Percentiles rank a stretch among this genome's conserved stretches.
Evolutionary conservation across 306 rosid genomes (phyloP).

Genomic region (Cucurbita ficifolia): DNA sequence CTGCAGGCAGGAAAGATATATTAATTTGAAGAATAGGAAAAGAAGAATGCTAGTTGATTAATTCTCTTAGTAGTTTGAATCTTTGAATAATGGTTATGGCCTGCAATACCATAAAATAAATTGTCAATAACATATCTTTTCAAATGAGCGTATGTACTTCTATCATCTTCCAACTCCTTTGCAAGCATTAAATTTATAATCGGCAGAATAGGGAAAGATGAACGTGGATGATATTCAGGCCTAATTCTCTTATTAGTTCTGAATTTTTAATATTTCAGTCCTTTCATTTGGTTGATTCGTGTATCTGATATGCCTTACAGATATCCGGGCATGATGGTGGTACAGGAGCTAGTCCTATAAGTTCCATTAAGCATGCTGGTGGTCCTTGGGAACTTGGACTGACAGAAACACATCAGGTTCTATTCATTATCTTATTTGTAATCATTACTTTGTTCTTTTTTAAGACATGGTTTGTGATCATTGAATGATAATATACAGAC

Average conservation of each 20-base stretch:
- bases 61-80: not conserved
- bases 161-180: not conserved
- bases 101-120: not conserved
- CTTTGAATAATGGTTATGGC: not conserved
- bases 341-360: conserved; percentile 96
- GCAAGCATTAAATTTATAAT: not conserved
- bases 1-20: not conserved
- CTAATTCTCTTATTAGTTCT: not conserved
- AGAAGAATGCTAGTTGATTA: not conserved
- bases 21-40: not conserved
- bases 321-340: conserved; percentile 98
- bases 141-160: not conserved
- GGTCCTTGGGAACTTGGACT: conserved; percentile 99
- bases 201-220: not conserved
- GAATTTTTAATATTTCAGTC: not conserved
- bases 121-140: not conserved
- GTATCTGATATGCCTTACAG: conserved; percentile 25
- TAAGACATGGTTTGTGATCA: conserved; percentile 10
- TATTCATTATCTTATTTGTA: not conserved
- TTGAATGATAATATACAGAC: conserved; percentile 37
- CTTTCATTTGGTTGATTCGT: not conserved
- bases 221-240: not conserved
- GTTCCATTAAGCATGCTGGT: conserved; percentile 99
- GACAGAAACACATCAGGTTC: conserved; percentile 92
- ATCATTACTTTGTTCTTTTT: conserved; percentile 2